These are phyloP conservation scores for Cyclocybe aegerita DNA, from an alignment of 768 basidiomycete species.

Conservation along the genomic window DNA sequence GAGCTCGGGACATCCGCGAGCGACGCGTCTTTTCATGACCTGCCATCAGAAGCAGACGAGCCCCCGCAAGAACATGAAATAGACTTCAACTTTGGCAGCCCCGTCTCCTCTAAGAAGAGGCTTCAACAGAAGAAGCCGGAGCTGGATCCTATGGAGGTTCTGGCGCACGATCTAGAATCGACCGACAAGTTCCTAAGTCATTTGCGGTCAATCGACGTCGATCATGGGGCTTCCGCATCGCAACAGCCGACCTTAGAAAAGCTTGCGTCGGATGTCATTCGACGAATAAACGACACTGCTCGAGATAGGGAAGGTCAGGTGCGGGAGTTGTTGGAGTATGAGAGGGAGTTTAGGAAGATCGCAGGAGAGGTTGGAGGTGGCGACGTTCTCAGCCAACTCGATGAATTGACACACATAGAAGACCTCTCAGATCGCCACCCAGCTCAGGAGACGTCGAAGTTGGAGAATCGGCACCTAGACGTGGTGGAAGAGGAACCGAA, in stretches of 20 bases:
- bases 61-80: constrained; percentile 21
- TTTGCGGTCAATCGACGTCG: constrained; percentile 67
- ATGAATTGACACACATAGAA: constrained; percentile 52
- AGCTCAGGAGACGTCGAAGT: constrained; percentile 21
- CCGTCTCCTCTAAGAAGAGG: constrained; percentile 28
- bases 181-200: constrained; percentile 77
- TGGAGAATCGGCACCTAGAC: constrained; percentile 25
- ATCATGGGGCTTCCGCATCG: constrained; percentile 33
- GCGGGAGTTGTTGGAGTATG: constrained; percentile 73
- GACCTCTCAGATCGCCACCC: constrained; percentile 39
- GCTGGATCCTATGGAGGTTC: constrained; percentile 70
- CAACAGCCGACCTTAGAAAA: constrained; percentile 57
- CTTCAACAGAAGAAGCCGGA: constrained; percentile 30
- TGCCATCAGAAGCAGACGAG: constrained; percentile 27
- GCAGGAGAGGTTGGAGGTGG: constrained; percentile 75
- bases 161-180: constrained; percentile 71
- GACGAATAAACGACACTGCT: constrained; percentile 71
- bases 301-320: constrained; percentile 81
- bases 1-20: constrained; percentile 31
- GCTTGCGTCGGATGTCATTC: constrained; percentile 74
- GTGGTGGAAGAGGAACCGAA: constrained; percentile 29
- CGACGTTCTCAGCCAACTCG: constrained; percentile 69
- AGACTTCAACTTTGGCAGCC: constrained; percentile 46
- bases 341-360: constrained; percentile 78
- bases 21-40: constrained; percentile 28